Evolutionary conservation across 1,139 yeast species (phyloP), one percentile per base, ranked within the genome.

Genomic region (Candida dubliniensis): DNA sequence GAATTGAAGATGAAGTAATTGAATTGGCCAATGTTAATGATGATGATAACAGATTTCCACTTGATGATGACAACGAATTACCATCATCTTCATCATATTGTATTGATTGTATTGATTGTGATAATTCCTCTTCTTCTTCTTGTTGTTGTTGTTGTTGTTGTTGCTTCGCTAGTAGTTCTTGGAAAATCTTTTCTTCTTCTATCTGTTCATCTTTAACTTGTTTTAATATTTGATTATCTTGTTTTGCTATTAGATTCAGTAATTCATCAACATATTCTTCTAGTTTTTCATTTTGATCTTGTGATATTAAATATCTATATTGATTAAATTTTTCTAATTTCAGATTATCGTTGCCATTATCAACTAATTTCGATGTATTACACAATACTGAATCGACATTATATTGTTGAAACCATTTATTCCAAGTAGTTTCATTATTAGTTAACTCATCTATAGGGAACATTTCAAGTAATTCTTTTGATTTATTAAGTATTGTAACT

Each of bases 21-120:
- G 70, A 63, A 8, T 66, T 54, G 31, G 70, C 53, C 32, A 71
- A 67, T 13, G 67, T 60, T 18, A 71, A 46, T 8, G 77, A 71
- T 1, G 77, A 71, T 6, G 73, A 59, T 32, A 72, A 56, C 61
- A 69, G 70, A 32, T 60, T 60, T 26, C 57, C 47, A 36, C 48
- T 45, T 4, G 71, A 63, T 27, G 29, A 31, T 14, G 63, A 56
- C 24, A 12, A 18, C 15, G 63, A 56, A 10, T 57, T 5, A 4
- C 5, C 23, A 18, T 18, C 23, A 18, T 18, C 23, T 4, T 18
- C 61, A 34, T 48, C 48, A 10, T 53, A 56, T 18, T 54, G 52
- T 15, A 30, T 44, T 23, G 52, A 45, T 37, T 37, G 37, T 1
- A 49, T 43, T 14, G 42, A 50, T 29, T 40, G 45, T 9, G 31